Conservation (phyloP, 2,329 filamentous ascomycete genomes). For the Colletotrichum neosansevieriae region DNA sequence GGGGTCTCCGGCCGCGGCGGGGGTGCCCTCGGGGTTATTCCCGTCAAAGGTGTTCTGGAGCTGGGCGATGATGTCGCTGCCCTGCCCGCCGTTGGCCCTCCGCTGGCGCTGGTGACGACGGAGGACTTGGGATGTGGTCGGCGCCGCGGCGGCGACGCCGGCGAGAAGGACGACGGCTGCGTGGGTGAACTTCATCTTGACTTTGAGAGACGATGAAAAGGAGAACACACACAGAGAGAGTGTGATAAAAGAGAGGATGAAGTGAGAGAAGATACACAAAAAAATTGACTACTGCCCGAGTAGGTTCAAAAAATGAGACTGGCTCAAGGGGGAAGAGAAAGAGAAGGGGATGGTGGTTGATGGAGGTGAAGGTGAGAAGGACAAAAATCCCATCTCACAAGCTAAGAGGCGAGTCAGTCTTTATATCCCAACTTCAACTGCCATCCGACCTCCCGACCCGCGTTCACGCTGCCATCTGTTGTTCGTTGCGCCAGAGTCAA, state of each 20-base stretch:
- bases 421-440: constrained; percentile 22
- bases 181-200: constrained; percentile 32
- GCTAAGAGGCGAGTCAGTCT: neutral
- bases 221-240: neutral
- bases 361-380: constrained; percentile 14
- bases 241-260: neutral
- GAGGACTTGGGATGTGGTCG: constrained; percentile 10
- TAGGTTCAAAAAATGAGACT: constrained; percentile 29
- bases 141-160: constrained; percentile 28
- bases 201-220: too few species aligned
- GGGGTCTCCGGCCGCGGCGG: constrained; percentile 7
- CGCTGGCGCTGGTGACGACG: constrained; percentile 13
- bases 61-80: constrained; percentile 14
- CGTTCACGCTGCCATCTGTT: constrained; percentile 14
- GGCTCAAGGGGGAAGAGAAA: constrained; percentile 18
- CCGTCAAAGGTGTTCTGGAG: constrained; percentile 26
- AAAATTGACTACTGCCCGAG: constrained; percentile 34
- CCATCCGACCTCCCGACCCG: neutral
- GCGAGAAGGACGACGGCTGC: constrained; percentile 27
- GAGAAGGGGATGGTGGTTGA: neutral
- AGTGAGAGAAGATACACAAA: constrained; percentile 2
- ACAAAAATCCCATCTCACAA: neutral
- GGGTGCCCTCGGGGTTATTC: constrained; percentile 17
- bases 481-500: constrained; percentile 3
- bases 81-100: constrained; percentile 14